Base-by-base conservation (phyloP, 768 basidiomycete species). In the Lactarius tabidus region DNA sequence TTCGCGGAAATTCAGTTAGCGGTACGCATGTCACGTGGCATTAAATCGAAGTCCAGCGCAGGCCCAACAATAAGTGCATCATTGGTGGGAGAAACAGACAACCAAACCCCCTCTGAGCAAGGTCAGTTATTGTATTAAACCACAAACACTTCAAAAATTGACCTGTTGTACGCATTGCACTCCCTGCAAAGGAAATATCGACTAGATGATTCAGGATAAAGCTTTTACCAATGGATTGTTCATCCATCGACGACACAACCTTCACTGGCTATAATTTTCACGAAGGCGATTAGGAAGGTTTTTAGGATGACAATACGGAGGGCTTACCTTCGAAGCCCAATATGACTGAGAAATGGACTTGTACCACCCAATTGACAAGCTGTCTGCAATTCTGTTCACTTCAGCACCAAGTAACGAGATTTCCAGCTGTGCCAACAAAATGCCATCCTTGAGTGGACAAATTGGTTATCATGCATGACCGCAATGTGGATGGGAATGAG, bases 351-450 rank as follows among this genome's bases (percentile, higher is more conserved):
- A 84, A 6, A 87, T 74, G 1, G 82, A 82, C 64, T 87, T 85
- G 33, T 86, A 86, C 86, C 85, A 87, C 0, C 84, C 85, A 59
- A 87, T 79, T 0, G 82, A 79, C 9, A 87, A 70, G 54, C 65
- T 76, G 43, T 45, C 43, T 23, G 23, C 43, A 1, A 45, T 45
- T 14, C 76, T 78, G n/a, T 78, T 79, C 26, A 87, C 81, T 52
- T 85, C 83, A 0, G 85, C 85, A 7, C 85, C 86, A 6, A 87
- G 75, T 28, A 87, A 72, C 1, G 80, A 76, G 54, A 76, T 78
- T 67, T 87, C 85, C 31, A 81, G 71, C 14, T 79, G 77, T 0
- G 79, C 67, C 0, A 84, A 85, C 52, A 73, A 76, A 0, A 85
- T 77, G 0, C 83, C 83, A 67, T 87, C 84, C 60, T 84, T 85